Conservation (phyloP, 129 eudicot genomes). For the Kitagawia praeruptora region DNA sequence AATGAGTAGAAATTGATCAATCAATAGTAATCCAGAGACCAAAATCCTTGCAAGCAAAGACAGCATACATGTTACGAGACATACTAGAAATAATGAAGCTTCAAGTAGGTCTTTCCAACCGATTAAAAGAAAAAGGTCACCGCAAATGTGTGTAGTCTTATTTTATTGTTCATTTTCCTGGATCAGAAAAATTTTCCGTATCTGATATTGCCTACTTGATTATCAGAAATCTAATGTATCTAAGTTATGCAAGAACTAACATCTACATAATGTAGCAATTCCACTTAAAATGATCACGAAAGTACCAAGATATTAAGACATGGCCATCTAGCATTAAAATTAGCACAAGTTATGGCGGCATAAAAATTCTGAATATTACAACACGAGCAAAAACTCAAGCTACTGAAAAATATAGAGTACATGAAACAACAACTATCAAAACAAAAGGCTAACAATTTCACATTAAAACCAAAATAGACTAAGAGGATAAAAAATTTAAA, state of each 20-base stretch:
- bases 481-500: not conserved
- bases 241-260: not conserved
- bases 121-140: not conserved
- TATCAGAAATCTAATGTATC: not conserved
- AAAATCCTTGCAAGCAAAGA: not conserved
- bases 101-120: not conserved
- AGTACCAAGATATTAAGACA: not conserved
- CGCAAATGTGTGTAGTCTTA: not conserved
- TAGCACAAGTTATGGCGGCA: not conserved
- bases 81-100: not conserved
- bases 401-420: not conserved
- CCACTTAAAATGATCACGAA: not conserved
- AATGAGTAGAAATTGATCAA: not conserved
- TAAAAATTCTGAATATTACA: not conserved
- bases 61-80: not conserved
- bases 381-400: not conserved
- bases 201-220: not conserved
- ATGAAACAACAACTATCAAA: slow-evolving; percentile 1
- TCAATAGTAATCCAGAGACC: not conserved
- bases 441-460: slow-evolving; percentile 1
- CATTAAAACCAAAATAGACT: slow-evolving; percentile 18
- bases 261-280: not conserved
- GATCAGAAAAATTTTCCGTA: not conserved
- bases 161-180: not conserved
- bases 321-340: not conserved